These are phyloP conservation scores for Papilionanthe hybrid DNA, from an alignment of 116 monocot species.

Conservation along the genomic window DNA sequence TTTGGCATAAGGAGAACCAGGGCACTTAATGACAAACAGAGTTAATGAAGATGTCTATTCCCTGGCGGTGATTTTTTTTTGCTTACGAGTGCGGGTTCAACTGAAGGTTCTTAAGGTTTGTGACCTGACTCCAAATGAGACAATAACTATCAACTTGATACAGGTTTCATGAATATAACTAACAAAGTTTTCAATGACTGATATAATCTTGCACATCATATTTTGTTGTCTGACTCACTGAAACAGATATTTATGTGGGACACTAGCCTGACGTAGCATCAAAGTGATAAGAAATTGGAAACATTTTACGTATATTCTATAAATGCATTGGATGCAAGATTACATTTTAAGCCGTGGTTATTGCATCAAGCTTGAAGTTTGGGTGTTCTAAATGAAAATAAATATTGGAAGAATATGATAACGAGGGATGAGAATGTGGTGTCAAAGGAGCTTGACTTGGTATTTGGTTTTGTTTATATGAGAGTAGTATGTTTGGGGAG, in stretches of 20 bases:
- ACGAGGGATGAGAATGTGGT: neutral
- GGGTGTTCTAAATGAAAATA: neutral
- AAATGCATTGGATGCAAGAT: neutral
- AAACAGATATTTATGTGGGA: neutral
- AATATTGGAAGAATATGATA: neutral
- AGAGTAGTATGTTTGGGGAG: no score
- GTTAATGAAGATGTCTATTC: neutral
- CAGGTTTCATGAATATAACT: neutral
- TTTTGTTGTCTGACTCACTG: neutral
- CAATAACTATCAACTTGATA: neutral
- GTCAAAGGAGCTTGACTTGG: no score
- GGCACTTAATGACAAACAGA: neutral
- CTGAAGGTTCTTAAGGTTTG: neutral
- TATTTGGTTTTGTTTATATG: no score
- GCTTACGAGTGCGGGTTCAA: neutral
- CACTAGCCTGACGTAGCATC: neutral
- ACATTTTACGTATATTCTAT: neutral
- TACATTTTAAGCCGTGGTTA: neutral
- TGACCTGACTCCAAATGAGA: neutral
- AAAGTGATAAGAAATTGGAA: neutral
- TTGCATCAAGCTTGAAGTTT: neutral
- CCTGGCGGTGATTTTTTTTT: neutral
- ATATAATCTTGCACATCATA: neutral
- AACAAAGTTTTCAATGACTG: neutral
- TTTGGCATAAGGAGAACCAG: neutral